Evolutionary conservation across 129 eudicot species (phyloP).

Genomic region (Chrysanthemum lavandulifolium): DNA sequence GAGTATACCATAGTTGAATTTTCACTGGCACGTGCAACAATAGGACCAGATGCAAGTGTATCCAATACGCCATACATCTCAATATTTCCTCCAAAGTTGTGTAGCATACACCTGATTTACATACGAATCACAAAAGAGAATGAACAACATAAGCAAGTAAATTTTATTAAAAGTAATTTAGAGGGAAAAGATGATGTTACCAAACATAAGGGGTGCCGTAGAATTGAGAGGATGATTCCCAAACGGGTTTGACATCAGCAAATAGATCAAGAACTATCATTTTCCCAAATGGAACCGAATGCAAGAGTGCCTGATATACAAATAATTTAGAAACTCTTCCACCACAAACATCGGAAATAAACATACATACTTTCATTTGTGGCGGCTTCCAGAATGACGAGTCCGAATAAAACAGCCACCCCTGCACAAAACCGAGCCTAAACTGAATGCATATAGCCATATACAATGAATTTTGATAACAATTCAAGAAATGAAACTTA

Average conservation of each 20-base stretch:
- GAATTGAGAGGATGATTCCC: slow-evolving; percentile 95
- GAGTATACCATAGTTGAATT: slow-evolving; percentile 88
- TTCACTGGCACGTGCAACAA: slow-evolving; percentile 77
- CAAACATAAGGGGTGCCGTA: slow-evolving; percentile 96
- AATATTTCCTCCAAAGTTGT: slow-evolving; percentile 94
- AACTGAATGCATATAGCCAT: neutral
- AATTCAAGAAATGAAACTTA: slow-evolving; percentile 19
- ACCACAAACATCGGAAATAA: neutral
- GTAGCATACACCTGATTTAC: slow-evolving; percentile 95
- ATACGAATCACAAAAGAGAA: neutral
- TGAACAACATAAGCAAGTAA: neutral
- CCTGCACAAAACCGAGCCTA: slow-evolving; percentile 45
- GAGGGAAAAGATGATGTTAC: slow-evolving; percentile 33
- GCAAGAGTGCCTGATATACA: slow-evolving; percentile 80
- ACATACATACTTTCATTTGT: slow-evolving; percentile 85
- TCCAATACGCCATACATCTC: slow-evolving; percentile 98
- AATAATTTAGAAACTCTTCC: slow-evolving; percentile 3
- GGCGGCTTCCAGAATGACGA: slow-evolving; percentile 95
- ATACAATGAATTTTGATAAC: neutral
- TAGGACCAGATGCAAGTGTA: slow-evolving; percentile 83
- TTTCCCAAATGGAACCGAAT: slow-evolving; percentile 95
- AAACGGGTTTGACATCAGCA: slow-evolving; percentile 94
- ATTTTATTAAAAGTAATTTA: neutral
- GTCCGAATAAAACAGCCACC: slow-evolving; percentile 92
- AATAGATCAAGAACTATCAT: slow-evolving; percentile 98